Conservation (phyloP, 2,329 filamentous ascomycete genomes). For the Rhynchosporium secalis region DNA sequence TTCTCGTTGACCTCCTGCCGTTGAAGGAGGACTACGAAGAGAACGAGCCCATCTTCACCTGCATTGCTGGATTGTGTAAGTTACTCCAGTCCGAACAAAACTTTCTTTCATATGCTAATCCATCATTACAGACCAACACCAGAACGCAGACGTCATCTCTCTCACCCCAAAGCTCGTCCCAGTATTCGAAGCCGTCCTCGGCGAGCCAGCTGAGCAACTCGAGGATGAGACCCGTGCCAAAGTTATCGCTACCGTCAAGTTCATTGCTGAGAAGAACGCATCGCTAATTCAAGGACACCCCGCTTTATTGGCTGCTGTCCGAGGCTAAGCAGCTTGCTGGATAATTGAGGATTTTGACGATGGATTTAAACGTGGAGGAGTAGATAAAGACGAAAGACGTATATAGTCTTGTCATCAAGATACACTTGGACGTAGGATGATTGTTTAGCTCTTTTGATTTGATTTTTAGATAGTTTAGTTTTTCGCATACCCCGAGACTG, state of each 20-base stretch:
- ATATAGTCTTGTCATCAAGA: neutral
- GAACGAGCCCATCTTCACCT: slow-evolving; percentile 90
- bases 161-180: slow-evolving; percentile 69
- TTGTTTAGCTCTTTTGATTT: neutral
- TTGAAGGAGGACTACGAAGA: slow-evolving; percentile 94
- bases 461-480: slow-evolving; percentile 15
- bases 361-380: slow-evolving; percentile 13
- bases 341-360: slow-evolving; percentile 30
- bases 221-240: slow-evolving; percentile 68
- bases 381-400: neutral
- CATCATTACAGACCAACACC: slow-evolving; percentile 55
- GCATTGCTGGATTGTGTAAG: slow-evolving; percentile 84
- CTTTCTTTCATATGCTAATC: neutral
- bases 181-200: slow-evolving; percentile 72
- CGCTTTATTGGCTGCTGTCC: slow-evolving; percentile 26
- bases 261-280: slow-evolving; percentile 37
- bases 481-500: slow-evolving; percentile 12
- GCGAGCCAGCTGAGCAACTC: slow-evolving; percentile 72
- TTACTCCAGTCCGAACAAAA: slow-evolving; percentile 30
- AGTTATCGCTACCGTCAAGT: slow-evolving; percentile 61
- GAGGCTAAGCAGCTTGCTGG: slow-evolving; percentile 13
- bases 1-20: slow-evolving; percentile 75
- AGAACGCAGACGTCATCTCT: slow-evolving; percentile 67
- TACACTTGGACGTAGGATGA: neutral
- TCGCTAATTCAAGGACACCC: slow-evolving; percentile 35